phyloP scores from a whole-genome alignment of 345 rosid genomes.

The Brassica rapa region DNA sequence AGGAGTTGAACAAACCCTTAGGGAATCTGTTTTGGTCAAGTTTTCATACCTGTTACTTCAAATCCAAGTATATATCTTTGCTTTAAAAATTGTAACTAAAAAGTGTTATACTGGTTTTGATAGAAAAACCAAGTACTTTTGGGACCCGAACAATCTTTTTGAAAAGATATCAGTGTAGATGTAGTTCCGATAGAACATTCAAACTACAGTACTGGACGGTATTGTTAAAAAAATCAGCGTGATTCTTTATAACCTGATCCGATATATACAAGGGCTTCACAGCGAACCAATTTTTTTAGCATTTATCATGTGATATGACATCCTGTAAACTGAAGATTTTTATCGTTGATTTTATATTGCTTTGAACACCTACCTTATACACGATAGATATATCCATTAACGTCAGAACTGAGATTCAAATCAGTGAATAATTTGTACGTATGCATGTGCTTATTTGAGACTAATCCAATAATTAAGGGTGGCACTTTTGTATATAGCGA shows the following conservation, averaged over 20 bases:
- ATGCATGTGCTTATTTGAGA: constrained; percentile 7
- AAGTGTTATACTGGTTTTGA: not conserved
- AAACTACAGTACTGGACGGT: not conserved
- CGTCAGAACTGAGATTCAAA: not conserved
- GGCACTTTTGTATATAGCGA: not conserved
- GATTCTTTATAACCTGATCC: not conserved
- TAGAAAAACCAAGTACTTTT: not conserved
- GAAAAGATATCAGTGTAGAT: not conserved
- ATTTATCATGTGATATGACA: not conserved
- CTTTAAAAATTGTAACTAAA: not conserved
- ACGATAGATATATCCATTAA: not conserved
- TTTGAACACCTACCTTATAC: not conserved
- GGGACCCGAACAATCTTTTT: not conserved
- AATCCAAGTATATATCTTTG: not conserved
- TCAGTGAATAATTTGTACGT: not conserved
- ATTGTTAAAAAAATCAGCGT: not conserved
- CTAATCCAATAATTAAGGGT: not conserved
- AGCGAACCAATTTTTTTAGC: not conserved
- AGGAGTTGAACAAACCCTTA: constrained; percentile 16
- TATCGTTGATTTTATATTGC: not conserved
- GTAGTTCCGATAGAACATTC: not conserved
- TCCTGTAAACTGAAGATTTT: not conserved
- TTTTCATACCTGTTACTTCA: constrained; percentile 36
- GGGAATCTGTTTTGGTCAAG: constrained; percentile 37
- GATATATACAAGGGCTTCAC: not conserved